Base-by-base conservation (phyloP, 2,329 filamentous ascomycete species). In the Falciphora oryzae region DNA sequence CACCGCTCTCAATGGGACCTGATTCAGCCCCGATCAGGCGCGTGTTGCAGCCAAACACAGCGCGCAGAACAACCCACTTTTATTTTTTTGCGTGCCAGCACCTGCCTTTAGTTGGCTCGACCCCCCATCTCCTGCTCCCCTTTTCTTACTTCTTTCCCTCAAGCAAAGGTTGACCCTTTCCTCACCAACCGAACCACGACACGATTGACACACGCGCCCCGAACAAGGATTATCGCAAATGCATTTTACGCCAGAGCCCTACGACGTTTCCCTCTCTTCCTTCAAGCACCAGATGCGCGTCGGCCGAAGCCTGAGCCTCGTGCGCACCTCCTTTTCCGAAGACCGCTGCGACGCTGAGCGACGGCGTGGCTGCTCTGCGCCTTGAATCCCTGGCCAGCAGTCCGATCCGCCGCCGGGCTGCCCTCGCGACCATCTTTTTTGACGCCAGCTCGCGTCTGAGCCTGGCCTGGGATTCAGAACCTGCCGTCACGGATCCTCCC, bases 221-320 rank as follows among this genome's bases (percentile, higher is more conserved):
- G 65, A 65, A 67, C 59, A 65, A 64, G 28, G 64, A 65, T 60
- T 64, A 66, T 70, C 67, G 75, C 81, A 75, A 86, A 86, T 86
- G 84, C 83, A 83, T 84, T 81, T 78, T 78, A 80, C 78, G 77
- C 76, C 72, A 74, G 76, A 68, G 18, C 73, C 71, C 71, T 73
- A 78, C 74, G 71, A 74, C 68, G 75, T 74, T 68, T 77, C 79
- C 70, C 76, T 80, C 70, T 80, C 79, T 71, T 81, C 81, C 72
- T 82, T 82, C 76, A 79, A 78, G 73, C 79, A 78, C 81, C 83
- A 85, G 81, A 86, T 86, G 84, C 82, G 81, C 75, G 73, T 79
- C 73, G 77, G 79, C 70, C 80, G 77, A 76, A 77, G 78, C 75
- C 78, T 81, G 73, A 76, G 79, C 73, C 76, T 78, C 68, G 77